Conservation (phyloP, 768 basidiomycete genomes). For the Strobilomyces confusus region DNA sequence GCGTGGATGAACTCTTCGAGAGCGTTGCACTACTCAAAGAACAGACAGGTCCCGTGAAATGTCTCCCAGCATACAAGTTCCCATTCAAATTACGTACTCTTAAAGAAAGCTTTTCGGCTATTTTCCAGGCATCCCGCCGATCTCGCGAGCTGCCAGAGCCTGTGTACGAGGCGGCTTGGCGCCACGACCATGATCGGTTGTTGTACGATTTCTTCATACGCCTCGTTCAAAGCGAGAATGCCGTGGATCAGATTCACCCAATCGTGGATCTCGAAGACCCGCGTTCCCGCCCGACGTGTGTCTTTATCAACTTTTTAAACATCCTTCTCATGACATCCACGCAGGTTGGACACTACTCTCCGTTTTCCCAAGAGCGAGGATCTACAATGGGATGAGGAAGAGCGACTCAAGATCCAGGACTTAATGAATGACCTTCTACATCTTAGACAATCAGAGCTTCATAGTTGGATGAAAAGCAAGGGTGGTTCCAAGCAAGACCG, state of each 20-base stretch:
- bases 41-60: not conserved
- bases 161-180: not conserved
- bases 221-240: not conserved
- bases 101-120: conserved; percentile 5
- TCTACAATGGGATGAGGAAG: not conserved
- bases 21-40: not conserved
- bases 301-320: too few species aligned
- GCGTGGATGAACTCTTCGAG: not conserved
- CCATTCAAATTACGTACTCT: conserved; percentile 4
- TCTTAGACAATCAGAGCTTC: not conserved
- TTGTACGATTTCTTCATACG: conserved; percentile 12
- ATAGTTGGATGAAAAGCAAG: not conserved
- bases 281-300: too few species aligned
- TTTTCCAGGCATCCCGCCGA: too few species aligned
- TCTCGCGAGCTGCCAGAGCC: not conserved
- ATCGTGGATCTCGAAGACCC: not conserved
- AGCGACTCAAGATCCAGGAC: accelerated
- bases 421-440: not conserved
- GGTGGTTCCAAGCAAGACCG: not conserved
- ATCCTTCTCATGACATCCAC: not conserved
- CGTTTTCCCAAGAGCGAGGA: not conserved
- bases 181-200: too few species aligned
- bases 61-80: not conserved
- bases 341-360: conserved; percentile 2
- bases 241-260: not conserved